Evolutionary conservation across 169 alveolate genomes (phyloP).

Genomic region (Plasmodium inui): DNA sequence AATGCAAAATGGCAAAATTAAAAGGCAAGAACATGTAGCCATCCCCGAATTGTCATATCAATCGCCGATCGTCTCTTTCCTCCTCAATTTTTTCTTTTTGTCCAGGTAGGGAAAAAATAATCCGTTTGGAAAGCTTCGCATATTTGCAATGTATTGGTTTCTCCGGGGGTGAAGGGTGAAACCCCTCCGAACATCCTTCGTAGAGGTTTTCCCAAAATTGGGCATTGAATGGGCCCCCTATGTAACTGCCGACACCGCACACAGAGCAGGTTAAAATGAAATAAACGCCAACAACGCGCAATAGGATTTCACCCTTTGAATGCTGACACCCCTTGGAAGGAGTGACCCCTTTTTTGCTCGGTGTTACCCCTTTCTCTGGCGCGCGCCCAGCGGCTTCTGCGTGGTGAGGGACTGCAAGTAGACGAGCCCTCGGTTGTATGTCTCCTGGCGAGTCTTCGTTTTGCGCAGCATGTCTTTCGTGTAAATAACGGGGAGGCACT

Average conservation of each 20-base stretch:
- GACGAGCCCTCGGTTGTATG: slow-evolving; percentile 80
- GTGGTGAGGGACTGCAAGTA: slow-evolving; percentile 82
- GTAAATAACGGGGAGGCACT: slow-evolving; percentile 76
- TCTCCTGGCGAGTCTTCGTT: slow-evolving; percentile 80
- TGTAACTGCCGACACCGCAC: neutral
- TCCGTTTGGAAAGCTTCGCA: neutral
- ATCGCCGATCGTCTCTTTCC: neutral
- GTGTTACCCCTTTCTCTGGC: slow-evolving; percentile 21
- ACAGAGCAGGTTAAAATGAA: neutral
- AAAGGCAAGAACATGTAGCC: neutral
- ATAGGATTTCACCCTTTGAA: neutral
- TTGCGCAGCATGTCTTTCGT: slow-evolving; percentile 71
- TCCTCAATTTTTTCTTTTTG: neutral
- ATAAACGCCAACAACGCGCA: neutral
- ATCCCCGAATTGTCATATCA: neutral
- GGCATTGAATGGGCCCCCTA: neutral
- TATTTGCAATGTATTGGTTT: too few species aligned
- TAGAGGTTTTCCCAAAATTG: neutral
- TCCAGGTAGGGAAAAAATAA: neutral
- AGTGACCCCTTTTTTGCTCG: neutral
- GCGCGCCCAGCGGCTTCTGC: slow-evolving; percentile 49
- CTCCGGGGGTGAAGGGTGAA: too few species aligned
- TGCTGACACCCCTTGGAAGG: neutral
- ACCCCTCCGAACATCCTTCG: neutral
- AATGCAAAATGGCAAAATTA: too few species aligned